Conservation (phyloP, 208 protist species). For the Herpetomonas tarakana region DNA sequence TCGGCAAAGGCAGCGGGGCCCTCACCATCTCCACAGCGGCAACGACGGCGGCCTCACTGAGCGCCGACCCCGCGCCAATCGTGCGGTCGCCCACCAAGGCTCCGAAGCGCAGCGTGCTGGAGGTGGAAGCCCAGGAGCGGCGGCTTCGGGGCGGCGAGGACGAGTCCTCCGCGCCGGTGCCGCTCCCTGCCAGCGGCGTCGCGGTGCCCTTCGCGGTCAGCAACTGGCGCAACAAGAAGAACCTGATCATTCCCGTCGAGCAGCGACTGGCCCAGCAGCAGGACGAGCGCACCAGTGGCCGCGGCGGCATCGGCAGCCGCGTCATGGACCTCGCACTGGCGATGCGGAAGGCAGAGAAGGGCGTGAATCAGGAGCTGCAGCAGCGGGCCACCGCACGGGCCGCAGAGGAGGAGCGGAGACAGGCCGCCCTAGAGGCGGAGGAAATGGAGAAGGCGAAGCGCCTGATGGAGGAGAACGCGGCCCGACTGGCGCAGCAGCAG, state of each 20-base stretch:
- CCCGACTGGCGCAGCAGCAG: slow-evolving; percentile 19
- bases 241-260: slow-evolving; percentile 73
- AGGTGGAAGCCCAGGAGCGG: neutral
- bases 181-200: slow-evolving; percentile 10
- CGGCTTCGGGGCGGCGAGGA: neutral
- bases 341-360: slow-evolving; percentile 52
- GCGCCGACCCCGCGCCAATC: slow-evolving; percentile 44
- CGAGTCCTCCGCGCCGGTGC: neutral
- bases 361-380: slow-evolving; percentile 49
- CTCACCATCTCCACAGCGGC: slow-evolving; percentile 5
- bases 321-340: slow-evolving; percentile 64
- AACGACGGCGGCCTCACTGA: neutral
- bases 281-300: slow-evolving; percentile 15
- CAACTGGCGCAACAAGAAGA: slow-evolving; percentile 83
- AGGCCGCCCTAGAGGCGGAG: slow-evolving; percentile 57
- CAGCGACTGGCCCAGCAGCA: slow-evolving; percentile 62
- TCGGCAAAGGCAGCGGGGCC: neutral
- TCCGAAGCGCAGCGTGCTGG: slow-evolving; percentile 28
- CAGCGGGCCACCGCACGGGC: slow-evolving; percentile 37
- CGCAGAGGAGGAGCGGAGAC: slow-evolving; percentile 60
- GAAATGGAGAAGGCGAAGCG: slow-evolving; percentile 55
- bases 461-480: slow-evolving; percentile 56
- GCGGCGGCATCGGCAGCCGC: slow-evolving; percentile 37
- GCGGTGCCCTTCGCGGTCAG: slow-evolving; percentile 68
- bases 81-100: slow-evolving; percentile 66